Percentiles rank a stretch among this genome's conserved stretches.
phyloP scores from a whole-genome alignment of 2,329 filamentous ascomycete species.

The Chalaropsis thielavioides region DNA sequence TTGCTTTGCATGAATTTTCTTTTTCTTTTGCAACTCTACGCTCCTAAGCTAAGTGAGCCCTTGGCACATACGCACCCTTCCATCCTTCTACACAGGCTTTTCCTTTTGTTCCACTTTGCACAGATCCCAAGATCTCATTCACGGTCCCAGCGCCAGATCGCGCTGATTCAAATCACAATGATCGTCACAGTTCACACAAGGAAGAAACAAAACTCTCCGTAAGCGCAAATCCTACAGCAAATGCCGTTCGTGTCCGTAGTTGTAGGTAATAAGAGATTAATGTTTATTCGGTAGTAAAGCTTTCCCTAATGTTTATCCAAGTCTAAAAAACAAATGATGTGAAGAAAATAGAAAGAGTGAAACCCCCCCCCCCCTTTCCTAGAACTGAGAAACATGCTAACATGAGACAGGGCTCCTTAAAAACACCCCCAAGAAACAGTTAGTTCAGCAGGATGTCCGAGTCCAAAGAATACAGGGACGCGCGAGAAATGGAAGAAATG shows the following conservation, averaged over 20 bases:
- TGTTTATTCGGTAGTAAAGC: slow-evolving; percentile 4
- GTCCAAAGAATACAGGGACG: neutral
- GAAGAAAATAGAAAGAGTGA: neutral
- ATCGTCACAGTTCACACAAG: neutral
- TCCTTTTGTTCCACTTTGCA: neutral
- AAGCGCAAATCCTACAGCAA: neutral
- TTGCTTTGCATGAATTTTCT: neutral
- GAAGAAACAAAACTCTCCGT: neutral
- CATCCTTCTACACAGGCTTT: no score
- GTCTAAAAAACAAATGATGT: neutral
- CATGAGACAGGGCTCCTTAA: neutral
- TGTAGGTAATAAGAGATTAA: neutral
- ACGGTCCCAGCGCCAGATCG: no score
- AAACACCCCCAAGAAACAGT: slow-evolving; percentile 1
- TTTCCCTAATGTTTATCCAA: slow-evolving; percentile 6
- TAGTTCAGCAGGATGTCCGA: neutral
- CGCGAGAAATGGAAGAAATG: neutral
- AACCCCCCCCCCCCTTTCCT: neutral
- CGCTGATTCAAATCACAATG: neutral
- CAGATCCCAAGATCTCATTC: neutral
- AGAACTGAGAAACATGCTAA: neutral
- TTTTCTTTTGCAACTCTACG: neutral
- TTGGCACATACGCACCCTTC: no score
- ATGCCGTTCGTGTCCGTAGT: neutral
- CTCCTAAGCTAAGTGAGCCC: neutral